Conservation (phyloP, 768 basidiomycete genomes). For the Leucosporidium yakuticum region DNA sequence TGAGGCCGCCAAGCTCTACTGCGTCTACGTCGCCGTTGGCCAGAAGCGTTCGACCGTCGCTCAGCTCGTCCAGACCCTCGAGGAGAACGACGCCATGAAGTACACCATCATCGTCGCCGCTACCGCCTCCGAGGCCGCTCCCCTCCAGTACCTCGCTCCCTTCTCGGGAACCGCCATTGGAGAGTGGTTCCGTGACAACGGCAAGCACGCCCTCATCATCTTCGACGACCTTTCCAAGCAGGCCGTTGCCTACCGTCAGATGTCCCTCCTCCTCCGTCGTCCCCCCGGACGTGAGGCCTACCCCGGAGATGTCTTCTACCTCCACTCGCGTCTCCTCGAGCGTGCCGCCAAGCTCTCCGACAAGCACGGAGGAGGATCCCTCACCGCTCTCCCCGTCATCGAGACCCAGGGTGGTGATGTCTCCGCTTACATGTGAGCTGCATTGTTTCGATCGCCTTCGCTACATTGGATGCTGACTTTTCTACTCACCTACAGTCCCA, state of each 20-base stretch:
- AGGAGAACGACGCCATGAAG: constrained; percentile 99
- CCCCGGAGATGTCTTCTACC: constrained; percentile 75
- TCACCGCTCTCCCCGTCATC: constrained; percentile 98
- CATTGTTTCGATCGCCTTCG: constrained; percentile 4
- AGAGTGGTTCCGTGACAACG: constrained; percentile 99
- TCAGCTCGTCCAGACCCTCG: constrained; percentile 97
- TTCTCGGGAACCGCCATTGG: constrained; percentile 99
- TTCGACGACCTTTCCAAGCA: constrained; percentile 99
- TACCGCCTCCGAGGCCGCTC: constrained; percentile 98
- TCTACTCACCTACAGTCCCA: constrained; percentile 42
- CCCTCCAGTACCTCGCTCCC: constrained; percentile 97
- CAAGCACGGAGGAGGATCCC: constrained; percentile 94
- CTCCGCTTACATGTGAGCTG: constrained; percentile 85
- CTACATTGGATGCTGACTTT: neutral
- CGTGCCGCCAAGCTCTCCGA: constrained; percentile 99
- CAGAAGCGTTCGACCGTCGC: constrained; percentile 99
- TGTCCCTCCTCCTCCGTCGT: constrained; percentile 99
- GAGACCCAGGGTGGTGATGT: constrained; percentile 99
- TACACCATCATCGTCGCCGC: constrained; percentile 99
- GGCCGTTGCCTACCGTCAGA: constrained; percentile 99
- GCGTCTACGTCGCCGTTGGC: constrained; percentile 98
- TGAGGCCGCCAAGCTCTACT: constrained; percentile 97
- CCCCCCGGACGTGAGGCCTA: constrained; percentile 99
- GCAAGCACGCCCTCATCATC: constrained; percentile 98
- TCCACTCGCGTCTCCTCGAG: constrained; percentile 99